Percentiles rank a stretch among this genome's conserved stretches.
Conservation (phyloP, 805 yeast species). For the Starmerella tilneyi region DNA sequence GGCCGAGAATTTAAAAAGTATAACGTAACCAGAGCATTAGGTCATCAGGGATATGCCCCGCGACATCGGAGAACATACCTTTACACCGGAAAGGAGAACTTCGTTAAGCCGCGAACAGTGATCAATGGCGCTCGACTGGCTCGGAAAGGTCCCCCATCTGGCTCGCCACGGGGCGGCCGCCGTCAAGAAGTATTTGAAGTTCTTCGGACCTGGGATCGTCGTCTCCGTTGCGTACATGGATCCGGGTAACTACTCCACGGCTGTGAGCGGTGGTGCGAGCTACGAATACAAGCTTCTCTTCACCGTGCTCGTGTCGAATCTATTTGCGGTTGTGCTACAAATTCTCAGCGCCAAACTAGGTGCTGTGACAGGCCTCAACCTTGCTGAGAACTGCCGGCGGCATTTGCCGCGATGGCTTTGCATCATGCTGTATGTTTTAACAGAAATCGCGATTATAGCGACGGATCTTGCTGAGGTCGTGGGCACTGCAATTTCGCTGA, state of each 20-base stretch:
- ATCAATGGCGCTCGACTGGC: conserved; percentile 11
- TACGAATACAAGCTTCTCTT: conserved; percentile 65
- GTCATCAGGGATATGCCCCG: no score
- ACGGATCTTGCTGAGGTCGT: conserved; percentile 92
- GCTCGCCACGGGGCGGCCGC: conserved; percentile 15
- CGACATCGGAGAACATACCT: no score
- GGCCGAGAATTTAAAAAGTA: conserved; percentile 4
- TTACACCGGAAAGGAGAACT: no score
- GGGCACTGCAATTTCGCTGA: conserved; percentile 80
- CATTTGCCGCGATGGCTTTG: conserved; percentile 63
- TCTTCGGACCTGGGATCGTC: conserved; percentile 81
- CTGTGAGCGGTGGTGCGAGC: conserved; percentile 78
- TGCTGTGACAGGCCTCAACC: conserved; percentile 77
- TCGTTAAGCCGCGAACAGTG: neutral
- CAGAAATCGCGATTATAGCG: conserved; percentile 81
- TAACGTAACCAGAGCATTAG: neutral
- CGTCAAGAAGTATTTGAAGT: conserved; percentile 47
- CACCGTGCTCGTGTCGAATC: conserved; percentile 62
- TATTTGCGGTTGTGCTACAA: conserved; percentile 76
- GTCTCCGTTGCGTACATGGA: conserved; percentile 88
- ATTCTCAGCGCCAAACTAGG: conserved; percentile 77
- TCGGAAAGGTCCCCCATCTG: conserved; percentile 8
- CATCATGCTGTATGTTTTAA: conserved; percentile 50
- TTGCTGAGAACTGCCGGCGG: conserved; percentile 72
- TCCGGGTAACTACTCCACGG: conserved; percentile 87